Evolutionary conservation across 345 rosid genomes (phyloP).

Genomic region (Eucalyptus decipiens): DNA sequence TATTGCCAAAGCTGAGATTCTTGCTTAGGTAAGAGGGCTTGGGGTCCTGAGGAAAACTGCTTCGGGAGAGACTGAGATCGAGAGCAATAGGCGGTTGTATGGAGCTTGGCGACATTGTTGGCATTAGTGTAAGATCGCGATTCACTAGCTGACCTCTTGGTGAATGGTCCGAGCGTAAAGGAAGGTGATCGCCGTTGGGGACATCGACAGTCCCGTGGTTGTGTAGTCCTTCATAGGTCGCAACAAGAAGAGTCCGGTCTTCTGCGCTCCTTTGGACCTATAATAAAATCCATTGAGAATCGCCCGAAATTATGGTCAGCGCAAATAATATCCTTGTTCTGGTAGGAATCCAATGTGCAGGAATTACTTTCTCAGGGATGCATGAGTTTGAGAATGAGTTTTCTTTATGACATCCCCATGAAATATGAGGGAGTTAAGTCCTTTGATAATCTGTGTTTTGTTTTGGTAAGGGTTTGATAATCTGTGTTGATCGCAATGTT

Average conservation of each 20-base stretch:
- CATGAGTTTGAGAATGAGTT: background rate
- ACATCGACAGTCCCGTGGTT: constrained; percentile 9
- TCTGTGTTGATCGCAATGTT: background rate
- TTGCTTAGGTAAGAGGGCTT: background rate
- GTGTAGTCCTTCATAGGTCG: constrained; percentile 56
- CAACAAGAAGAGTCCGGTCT: constrained; percentile 26
- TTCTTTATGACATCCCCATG: background rate
- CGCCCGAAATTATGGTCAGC: background rate
- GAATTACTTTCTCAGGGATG: background rate
- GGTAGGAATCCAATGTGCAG: background rate
- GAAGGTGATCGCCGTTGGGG: background rate
- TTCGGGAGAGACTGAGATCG: background rate
- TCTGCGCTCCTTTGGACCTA: constrained; percentile 42
- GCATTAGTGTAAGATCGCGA: background rate
- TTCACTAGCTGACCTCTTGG: background rate
- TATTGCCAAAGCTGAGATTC: background rate
- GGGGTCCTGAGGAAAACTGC: background rate
- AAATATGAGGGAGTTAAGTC: background rate
- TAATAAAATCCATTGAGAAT: background rate
- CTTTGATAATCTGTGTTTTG: background rate
- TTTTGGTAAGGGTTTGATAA: no score
- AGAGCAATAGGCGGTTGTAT: background rate
- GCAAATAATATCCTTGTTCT: background rate
- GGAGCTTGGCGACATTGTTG: background rate
- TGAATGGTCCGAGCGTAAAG: background rate